phyloP scores from a whole-genome alignment of 805 yeast species.

The Wickerhamiella sergipiensis region DNA sequence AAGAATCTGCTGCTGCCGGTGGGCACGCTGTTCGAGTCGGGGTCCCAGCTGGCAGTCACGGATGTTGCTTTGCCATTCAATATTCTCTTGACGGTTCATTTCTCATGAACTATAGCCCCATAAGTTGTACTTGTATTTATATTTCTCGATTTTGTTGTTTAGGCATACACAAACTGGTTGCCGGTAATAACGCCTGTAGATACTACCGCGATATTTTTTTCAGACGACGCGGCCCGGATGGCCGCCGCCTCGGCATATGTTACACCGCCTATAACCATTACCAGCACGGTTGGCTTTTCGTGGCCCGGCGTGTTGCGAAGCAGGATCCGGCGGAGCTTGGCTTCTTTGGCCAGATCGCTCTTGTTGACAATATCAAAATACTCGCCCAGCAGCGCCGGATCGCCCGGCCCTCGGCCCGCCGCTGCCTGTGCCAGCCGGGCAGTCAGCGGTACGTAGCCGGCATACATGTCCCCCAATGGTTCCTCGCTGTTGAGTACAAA shows the following conservation, averaged over 20 bases:
- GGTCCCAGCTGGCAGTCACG: conserved; percentile 40
- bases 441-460: conserved; percentile 71
- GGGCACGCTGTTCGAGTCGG: conserved; percentile 26
- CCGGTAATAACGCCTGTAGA: conserved; percentile 38
- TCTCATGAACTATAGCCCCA: background rate
- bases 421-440: conserved; percentile 48
- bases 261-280: conserved; percentile 69
- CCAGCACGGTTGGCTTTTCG: conserved; percentile 26
- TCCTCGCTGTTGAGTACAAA: conserved; percentile 23
- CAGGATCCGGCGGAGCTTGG: conserved; percentile 23
- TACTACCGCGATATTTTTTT: conserved; percentile 30
- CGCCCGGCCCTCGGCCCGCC: conserved; percentile 7
- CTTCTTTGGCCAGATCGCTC: conserved; percentile 18
- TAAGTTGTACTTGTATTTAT: background rate
- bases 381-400: conserved; percentile 36
- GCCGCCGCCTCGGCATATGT: conserved; percentile 76
- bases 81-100: conserved; percentile 16
- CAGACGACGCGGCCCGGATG: conserved; percentile 40
- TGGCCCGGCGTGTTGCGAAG: conserved; percentile 22
- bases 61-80: conserved; percentile 40
- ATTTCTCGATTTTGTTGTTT: background rate
- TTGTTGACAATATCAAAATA: conserved; percentile 16
- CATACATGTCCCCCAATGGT: conserved; percentile 29
- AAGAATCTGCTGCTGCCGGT: conserved; percentile 30
- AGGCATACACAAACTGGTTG: conserved; percentile 17